These are phyloP conservation scores for Pythium sukuiense DNA, from an alignment of 352 stramenopile genomes.

Conservation along the genomic window DNA sequence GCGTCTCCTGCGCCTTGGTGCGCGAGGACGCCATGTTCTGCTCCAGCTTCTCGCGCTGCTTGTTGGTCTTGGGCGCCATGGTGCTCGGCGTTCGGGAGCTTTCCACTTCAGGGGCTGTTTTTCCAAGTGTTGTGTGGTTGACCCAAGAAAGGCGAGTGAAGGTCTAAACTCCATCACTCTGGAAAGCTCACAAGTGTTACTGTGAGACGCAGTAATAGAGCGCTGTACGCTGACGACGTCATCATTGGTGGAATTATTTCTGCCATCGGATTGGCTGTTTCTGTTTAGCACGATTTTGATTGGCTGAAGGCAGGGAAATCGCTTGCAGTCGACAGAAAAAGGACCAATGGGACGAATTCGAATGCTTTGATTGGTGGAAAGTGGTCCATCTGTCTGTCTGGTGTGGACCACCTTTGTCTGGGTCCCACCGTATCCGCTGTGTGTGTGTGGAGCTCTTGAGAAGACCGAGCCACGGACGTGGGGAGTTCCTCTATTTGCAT, in stretches of 20 bases:
- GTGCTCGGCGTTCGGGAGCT: neutral
- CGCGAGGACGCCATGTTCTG: conserved; percentile 81
- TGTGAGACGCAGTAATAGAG: neutral
- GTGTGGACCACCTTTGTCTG: conserved; percentile 12
- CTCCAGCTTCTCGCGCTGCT: conserved; percentile 87
- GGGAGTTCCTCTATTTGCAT: conserved; percentile 7
- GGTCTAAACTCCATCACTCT: conserved; percentile 20
- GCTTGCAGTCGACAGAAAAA: conserved; percentile 7
- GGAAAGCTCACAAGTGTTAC: neutral
- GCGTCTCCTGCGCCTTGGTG: conserved; percentile 63
- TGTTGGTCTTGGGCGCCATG: conserved; percentile 78
- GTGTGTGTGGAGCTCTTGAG: conserved; percentile 28
- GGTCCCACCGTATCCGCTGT: too few relatives aligned
- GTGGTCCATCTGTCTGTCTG: neutral
- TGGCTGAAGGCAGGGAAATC: conserved; percentile 15
- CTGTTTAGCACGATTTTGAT: conserved; percentile 1
- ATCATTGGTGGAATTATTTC: conserved; percentile 1
- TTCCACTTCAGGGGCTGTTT: neutral
- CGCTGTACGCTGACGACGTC: neutral
- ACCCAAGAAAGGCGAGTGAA: conserved; percentile 23
- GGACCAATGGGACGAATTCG: conserved; percentile 2
- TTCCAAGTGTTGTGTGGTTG: conserved; percentile 4
- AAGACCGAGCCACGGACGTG: conserved; percentile 17
- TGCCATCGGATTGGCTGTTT: conserved; percentile 15
- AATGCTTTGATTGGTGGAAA: conserved; percentile 19